Base-by-base conservation (phyloP, 1,139 yeast genomes). In the Nematodospora anomalae region DNA sequence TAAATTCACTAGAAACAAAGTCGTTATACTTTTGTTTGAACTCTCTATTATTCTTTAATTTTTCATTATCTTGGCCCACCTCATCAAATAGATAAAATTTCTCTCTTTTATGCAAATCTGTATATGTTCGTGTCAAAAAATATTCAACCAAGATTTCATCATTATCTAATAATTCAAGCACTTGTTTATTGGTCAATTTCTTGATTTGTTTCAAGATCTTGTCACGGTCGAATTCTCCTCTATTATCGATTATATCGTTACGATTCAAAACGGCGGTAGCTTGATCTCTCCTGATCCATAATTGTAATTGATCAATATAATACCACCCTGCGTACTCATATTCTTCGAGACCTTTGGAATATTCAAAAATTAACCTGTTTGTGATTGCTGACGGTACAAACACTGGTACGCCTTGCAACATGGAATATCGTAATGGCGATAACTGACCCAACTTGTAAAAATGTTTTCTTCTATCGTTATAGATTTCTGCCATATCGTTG, bases 81-180 rank as follows among this genome's bases (percentile, higher is more conserved):
- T 43, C 35, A 32, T 58, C 62, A 40, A 60, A 59, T 25, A 39
- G 32, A 28, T 21, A 38, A 15, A 28, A 24, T 32, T 13, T 54
- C 45, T 65, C 71, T 25, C 50, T 44, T 41, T 62, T 67, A 39
- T 66, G 72, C 40, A 60, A 55, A 12, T 50, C 40, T 2, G 72
- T 65, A 44, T 63, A 58, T 5, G 55, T 60, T 22, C 53, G 49
- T 15, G 66, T 50, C 25, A 57, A 38, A 24, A 52, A 48, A 36
- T 53, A 64, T 28, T 53, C 57, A 39, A 57, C 53, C 29, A 66
- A 56, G n/a, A 65, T 50, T 22, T 65, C 70, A 44, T 65, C 70
- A 42, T 62, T 61, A 18, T 31, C 45, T 45, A 60, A 46, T 20
- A 64, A 52, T 15, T 54, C 54, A 16, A 58, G 28, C 7, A 62